phyloP scores from a whole-genome alignment of 2,329 filamentous ascomycete species.

The Diaporthe helianthi region DNA sequence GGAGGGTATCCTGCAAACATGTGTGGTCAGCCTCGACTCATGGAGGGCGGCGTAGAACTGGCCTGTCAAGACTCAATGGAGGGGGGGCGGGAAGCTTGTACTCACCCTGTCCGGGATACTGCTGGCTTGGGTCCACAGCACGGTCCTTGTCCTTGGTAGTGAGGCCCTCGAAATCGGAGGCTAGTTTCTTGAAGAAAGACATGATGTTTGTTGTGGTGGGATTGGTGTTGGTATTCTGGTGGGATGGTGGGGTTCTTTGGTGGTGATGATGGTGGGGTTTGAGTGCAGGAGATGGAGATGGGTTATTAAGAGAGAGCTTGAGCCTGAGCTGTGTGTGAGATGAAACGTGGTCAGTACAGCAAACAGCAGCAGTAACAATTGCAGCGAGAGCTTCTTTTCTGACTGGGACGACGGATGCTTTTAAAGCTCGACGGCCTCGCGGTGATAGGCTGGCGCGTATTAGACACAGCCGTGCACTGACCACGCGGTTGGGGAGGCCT shows the following conservation, averaged over 20 bases:
- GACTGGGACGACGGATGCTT: conserved; percentile 16
- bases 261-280: not conserved
- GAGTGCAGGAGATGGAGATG: not conserved
- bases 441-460: conserved; percentile 25
- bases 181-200: conserved; percentile 48
- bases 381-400: conserved; percentile 1
- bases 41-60: not conserved
- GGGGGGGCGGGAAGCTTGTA: conserved; percentile 19
- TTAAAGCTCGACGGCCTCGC: conserved; percentile 23
- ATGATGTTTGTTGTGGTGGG: conserved; percentile 36
- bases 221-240: not conserved
- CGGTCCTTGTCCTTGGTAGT: conserved; percentile 47
- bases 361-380: not conserved
- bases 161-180: conserved; percentile 50
- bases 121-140: conserved; percentile 36
- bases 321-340: conserved; percentile 5
- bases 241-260: conserved; percentile 20
- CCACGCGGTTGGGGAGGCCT: conserved; percentile 22
- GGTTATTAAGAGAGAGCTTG: not conserved
- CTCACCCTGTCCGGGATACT: conserved; percentile 34
- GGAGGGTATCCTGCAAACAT: conserved; percentile 30
- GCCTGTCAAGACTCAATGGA: conserved; percentile 9
- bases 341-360: not conserved
- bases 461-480: not conserved
- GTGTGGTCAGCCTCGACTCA: conserved; percentile 23